Percentiles rank a stretch among this genome's conserved stretches.
These are phyloP conservation scores for Peniophora sp. DNA, from an alignment of 1,284 basidiomycete genomes.

Conservation along the genomic window DNA sequence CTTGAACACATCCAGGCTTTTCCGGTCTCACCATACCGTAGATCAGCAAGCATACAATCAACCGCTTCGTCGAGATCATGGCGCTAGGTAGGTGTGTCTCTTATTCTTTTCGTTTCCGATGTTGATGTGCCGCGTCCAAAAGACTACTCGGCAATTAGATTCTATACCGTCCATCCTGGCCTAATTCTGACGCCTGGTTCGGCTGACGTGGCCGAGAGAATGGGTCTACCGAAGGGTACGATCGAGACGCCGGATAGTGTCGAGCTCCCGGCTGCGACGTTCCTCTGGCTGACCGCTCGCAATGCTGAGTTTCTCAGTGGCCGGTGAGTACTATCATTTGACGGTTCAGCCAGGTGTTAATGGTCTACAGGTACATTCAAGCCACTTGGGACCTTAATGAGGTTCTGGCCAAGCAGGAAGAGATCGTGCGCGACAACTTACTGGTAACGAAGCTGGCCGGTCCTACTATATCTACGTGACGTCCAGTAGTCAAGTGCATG, in stretches of 20 bases:
- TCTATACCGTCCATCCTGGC: background rate
- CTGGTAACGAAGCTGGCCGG: background rate
- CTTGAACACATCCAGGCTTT: constrained; percentile 3
- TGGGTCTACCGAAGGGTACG: no score
- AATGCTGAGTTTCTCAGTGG: constrained; percentile 1
- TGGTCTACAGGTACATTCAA: background rate
- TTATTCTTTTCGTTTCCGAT: background rate
- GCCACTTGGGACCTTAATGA: background rate
- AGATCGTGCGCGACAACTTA: background rate
- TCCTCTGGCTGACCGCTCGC: background rate
- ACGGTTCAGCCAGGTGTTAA: background rate
- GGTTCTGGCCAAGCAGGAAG: background rate
- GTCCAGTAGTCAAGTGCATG: no score
- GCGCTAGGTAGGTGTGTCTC: background rate
- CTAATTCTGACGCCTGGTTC: background rate
- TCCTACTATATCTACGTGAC: background rate
- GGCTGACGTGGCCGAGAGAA: no score
- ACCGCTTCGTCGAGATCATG: background rate
- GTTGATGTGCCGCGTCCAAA: background rate
- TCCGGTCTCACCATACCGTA: background rate
- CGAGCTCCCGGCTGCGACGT: background rate
- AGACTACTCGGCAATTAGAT: background rate
- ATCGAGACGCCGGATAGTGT: background rate
- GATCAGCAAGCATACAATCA: background rate
- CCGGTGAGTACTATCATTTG: background rate